A percentile compares a stretch with the other conserved stretches of the same genome.
phyloP scores from a whole-genome alignment of 2,329 filamentous ascomycete species.

The Colletotrichum spinosum region DNA sequence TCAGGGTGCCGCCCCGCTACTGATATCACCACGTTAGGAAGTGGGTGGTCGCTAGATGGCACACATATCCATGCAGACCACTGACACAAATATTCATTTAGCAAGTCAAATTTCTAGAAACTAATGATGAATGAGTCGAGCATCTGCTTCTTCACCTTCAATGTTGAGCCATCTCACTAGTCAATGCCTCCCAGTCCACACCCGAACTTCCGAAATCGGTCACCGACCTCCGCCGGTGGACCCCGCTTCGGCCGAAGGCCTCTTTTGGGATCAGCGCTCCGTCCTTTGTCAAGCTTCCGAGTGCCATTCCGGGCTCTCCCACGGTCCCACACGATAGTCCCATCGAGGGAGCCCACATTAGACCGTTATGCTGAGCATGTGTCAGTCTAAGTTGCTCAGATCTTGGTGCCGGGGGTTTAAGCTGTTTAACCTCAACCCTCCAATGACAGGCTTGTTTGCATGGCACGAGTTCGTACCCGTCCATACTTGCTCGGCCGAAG shows the following conservation, averaged over 20 bases:
- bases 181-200: background rate
- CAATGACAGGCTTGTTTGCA: conserved; percentile 16
- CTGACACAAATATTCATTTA: conserved; percentile 5
- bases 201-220: conserved; percentile 28
- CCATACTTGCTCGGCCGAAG: conserved; percentile 5
- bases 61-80: too few species aligned
- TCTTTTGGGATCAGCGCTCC: conserved; percentile 30
- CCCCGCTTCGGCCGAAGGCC: conserved; percentile 18
- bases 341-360: conserved; percentile 32
- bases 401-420: background rate
- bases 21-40: conserved; percentile 6
- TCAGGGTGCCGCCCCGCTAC: conserved; percentile 16
- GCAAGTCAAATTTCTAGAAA: conserved; percentile 15
- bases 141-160: background rate
- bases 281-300: conserved; percentile 4
- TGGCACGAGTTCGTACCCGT: conserved; percentile 14
- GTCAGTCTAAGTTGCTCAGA: conserved; percentile 6
- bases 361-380: conserved; percentile 26
- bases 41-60: too few species aligned
- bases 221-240: conserved; percentile 19
- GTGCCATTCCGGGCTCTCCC: conserved; percentile 27
- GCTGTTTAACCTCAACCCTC: background rate
- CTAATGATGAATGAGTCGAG: conserved; percentile 25
- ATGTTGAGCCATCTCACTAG: background rate
- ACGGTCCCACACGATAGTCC: conserved; percentile 26